Base-by-base conservation (phyloP, 73 alveolate species). In the Breviolum minutum region DNA sequence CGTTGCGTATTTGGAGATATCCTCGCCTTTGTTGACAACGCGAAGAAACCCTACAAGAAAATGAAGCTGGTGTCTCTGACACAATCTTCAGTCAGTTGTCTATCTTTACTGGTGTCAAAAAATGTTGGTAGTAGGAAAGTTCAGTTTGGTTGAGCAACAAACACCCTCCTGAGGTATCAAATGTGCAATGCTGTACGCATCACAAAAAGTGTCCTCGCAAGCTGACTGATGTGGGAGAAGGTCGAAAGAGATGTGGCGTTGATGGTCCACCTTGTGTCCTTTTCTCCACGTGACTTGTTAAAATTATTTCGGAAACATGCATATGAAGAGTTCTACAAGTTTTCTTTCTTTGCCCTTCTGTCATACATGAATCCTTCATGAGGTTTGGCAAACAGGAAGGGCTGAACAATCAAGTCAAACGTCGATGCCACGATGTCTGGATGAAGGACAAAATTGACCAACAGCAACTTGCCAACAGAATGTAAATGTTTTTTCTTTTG, bases 331-430 rank as follows among this genome's bases (percentile, higher is more conserved):
- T 19, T 73, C 0, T 73, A 27, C 7, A 20, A 7, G n/a, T 79
- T 79, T 79, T n/a, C 24, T 13, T 22, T 79, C 7, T 30, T 5
- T 62, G 40, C 66, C 9, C 27, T 16, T 0, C 11, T 17, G 11
- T 13, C 40, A 48, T 32, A n/a, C 7, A 19, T 19, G 54, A 73
- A 1, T 27, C 3, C 3, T 40, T 40, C 54, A 40, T 40, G 40
- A 86, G 94, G 94, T 0, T 86, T 24, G 94, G 94, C 30, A 86
- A 86, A 30, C 62, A 8, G 17, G 80, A 86, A 86, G 94, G 94
- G 27, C 0, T 86, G 63, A 19, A 63, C 63, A 62, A 63, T 26
- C 16, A 22, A 9, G 14, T 6, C 19, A 86, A 86, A 63, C 24
- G 69, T 40, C 19, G 19, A 20, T 86, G 94, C 63, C 94, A 86